A percentile compares a stretch with the other conserved stretches of the same genome.
Conservation (phyloP, 1,284 basidiomycete genomes). For the Cerioporus squamosus region DNA sequence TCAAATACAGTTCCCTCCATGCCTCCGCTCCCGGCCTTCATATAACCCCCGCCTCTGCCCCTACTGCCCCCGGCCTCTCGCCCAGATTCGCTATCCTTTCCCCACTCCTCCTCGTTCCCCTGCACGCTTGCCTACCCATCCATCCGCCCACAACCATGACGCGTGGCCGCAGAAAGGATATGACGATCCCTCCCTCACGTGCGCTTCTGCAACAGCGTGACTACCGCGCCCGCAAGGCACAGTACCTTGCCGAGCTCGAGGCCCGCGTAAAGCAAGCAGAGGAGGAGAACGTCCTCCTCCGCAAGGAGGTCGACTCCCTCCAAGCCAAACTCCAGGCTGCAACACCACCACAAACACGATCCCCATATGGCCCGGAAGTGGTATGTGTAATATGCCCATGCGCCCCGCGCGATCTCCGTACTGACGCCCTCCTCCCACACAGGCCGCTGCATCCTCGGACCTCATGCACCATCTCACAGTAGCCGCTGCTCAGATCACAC, state of each 20-base stretch:
- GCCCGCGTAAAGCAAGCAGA: conserved; percentile 54
- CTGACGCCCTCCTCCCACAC: conserved; percentile 6
- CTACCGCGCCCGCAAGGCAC: conserved; percentile 64
- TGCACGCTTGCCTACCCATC: background rate
- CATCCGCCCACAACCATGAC: conserved; percentile 45
- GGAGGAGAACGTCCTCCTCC: conserved; percentile 55
- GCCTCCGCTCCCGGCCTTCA: conserved; percentile 16
- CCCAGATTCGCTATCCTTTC: background rate
- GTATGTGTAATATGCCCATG: conserved; percentile 36
- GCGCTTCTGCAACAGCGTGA: conserved; percentile 59
- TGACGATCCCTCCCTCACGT: conserved; percentile 49
- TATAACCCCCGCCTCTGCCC: conserved; percentile 10
- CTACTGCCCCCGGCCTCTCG: background rate
- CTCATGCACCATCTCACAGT: conserved; percentile 52
- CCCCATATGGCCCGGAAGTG: conserved; percentile 42
- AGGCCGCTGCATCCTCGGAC: conserved; percentile 56
- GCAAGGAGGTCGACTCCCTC: conserved; percentile 47
- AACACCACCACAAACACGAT: conserved; percentile 12
- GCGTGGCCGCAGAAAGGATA: conserved; percentile 66
- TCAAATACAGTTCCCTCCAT: conserved; percentile 24
- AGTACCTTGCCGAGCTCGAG: conserved; percentile 60
- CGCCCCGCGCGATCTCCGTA: background rate
- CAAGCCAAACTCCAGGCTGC: conserved; percentile 24
- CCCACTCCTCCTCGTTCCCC: background rate
- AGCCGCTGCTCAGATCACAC: conserved; percentile 49